Conservation (phyloP, 2,329 filamentous ascomycete genomes). For the Zymoseptoria tritici region DNA sequence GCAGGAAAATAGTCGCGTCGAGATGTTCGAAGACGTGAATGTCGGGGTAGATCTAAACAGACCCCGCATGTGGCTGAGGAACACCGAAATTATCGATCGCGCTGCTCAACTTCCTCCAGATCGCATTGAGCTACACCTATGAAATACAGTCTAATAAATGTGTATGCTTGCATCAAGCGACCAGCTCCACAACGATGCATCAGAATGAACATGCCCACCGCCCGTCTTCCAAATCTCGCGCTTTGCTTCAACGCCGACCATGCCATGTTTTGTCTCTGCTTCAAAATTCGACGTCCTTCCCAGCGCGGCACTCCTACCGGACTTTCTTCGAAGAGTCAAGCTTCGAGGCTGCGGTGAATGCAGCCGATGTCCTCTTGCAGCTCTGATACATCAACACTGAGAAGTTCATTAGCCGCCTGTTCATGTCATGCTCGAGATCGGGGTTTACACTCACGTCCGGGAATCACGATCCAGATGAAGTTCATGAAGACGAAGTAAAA, state of each 20-base stretch:
- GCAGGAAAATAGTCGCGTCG: not conserved
- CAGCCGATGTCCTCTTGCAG: slow-evolving; percentile 16
- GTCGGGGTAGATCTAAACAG: not conserved
- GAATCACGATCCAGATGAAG: slow-evolving; percentile 58
- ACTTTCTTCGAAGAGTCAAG: slow-evolving; percentile 21
- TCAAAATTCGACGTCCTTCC: not conserved
- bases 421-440: not conserved
- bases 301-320: slow-evolving; percentile 1
- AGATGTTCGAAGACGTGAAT: not conserved
- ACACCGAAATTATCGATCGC: not conserved
- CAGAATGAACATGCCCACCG: not conserved
- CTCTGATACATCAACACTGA: slow-evolving; percentile 26
- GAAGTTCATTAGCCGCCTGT: slow-evolving; percentile 5
- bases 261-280: not conserved
- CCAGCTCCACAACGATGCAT: not conserved
- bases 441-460: slow-evolving; percentile 40
- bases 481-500: slow-evolving; percentile 61
- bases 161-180: not conserved
- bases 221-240: not conserved
- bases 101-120: not conserved
- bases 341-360: slow-evolving; percentile 16
- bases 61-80: not conserved
- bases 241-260: not conserved
- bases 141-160: not conserved
- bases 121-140: not conserved